Conservation (phyloP, 139 green algal species). For the Mesotaenium endlicherianum region DNA sequence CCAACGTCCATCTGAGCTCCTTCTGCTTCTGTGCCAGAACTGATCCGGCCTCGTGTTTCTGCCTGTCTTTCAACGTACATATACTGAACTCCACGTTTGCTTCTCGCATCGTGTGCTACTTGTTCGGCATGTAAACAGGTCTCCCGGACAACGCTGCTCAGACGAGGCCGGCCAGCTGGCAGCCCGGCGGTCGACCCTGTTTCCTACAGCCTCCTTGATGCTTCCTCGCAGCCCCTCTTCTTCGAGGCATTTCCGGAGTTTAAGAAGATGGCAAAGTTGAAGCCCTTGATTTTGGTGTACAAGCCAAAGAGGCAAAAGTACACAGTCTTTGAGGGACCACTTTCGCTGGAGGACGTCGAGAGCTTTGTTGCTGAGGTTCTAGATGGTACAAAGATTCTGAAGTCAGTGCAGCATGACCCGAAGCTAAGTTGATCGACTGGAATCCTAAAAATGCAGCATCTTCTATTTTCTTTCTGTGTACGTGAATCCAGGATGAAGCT, state of each 20-base stretch:
- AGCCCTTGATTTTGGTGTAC: background rate
- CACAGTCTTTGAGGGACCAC: background rate
- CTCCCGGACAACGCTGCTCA: background rate
- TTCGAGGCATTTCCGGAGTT: background rate
- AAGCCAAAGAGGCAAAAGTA: slow-evolving; percentile 1
- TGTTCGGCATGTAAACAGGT: background rate
- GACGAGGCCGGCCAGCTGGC: background rate
- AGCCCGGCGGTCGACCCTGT: background rate
- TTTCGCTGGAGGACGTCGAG: background rate
- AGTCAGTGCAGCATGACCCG: background rate
- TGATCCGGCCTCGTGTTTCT: background rate
- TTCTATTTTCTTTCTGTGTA: too few relatives aligned
- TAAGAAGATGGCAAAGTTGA: background rate
- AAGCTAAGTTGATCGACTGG: too few relatives aligned
- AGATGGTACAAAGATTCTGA: background rate
- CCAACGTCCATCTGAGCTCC: background rate
- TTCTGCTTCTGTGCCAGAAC: background rate
- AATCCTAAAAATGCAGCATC: too few relatives aligned
- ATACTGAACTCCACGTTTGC: slow-evolving; percentile 2
- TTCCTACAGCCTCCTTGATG: background rate
- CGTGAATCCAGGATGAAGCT: too few relatives aligned
- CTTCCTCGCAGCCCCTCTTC: background rate
- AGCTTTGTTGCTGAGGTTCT: background rate
- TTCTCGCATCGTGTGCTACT: background rate
- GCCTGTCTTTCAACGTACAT: background rate